Base-by-base conservation (phyloP, 805 yeast species). In the Kazachstania psychrophila region DNA sequence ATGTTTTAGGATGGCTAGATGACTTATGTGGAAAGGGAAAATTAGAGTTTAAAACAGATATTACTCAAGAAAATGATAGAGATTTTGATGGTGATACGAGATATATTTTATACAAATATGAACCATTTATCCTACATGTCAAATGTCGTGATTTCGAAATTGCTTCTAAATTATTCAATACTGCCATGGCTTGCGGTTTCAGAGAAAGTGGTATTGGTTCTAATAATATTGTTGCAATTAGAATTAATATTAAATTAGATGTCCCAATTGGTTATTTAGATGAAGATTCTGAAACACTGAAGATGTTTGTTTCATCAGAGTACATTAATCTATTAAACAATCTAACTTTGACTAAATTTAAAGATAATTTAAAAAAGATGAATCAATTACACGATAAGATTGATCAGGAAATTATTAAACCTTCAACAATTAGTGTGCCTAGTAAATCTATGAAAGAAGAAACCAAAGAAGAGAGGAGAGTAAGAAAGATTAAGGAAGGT, bases 171-270 rank as follows among this genome's bases (percentile, higher is more conserved):
- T 56, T 86, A 9, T 83, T 77, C 44, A 72, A 77, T 25, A 60
- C 72, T 1, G 94, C 94, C 0, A 79, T 85, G 84, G 69, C 72
- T 2, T 79, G 92, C 60, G 95, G 95, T 3, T 86, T 80, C 51
- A 68, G 95, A 49, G 95, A 86, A 56, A 71, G 84, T 22, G 95
- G 95, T 1, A 83, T 86, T 31, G 94, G 94, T 6, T 68, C 77
- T 22, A 83, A 85, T 48, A 73, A 75, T 46, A 66, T 79, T 10
- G 94, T 86, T 6, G 95, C 87, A 0, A 72, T 86, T 14, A 65
- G 95, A 44, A 80, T 75, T 1, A 54, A 51, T 29, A 76, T 86
- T 39, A 73, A 74, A 43, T 56, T 86, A 17, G 95, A 86, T 52
- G 66, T 78, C 0, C 95, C 95, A 1, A 72, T 85, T 23, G 95